Base-by-base conservation (phyloP, 2,329 filamentous ascomycete species). In the Cercospora berteroae region DNA sequence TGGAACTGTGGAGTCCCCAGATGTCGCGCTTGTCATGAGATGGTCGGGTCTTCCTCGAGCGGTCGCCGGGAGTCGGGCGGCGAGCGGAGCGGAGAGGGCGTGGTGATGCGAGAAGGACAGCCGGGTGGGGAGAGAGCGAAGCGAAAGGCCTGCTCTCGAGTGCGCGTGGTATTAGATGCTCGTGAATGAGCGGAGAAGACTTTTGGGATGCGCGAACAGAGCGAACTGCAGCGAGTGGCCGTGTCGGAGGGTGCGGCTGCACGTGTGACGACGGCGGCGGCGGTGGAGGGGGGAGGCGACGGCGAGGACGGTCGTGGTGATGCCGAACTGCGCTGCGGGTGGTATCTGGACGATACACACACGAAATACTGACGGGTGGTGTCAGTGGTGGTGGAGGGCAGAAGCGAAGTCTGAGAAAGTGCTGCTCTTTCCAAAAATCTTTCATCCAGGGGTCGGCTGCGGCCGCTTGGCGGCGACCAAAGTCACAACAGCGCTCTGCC, bases 1-100 rank as follows among this genome's bases (percentile, higher is more conserved):
- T 79, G 82, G 71, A 81, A 79, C 77, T 82, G 82, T 73, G 79
- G 73, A 82, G 81, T 82, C 81, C 78, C 81, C 80, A 78, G 84
- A 80, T 79, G 82, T 81, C 80, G 84, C 84, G 84, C 85, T 87
- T 81, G 83, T 88, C 87, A 89, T 88, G 85, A 86, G 84, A 84
- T 56, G 58, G 39, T 50, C 44, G 63, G 27, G 39, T 61, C 33
- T 52, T 65, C 33, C 65, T 63, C 60, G 65, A 64, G 65, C 60
- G 60, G 36, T 33, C 59, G 52, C 65, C 56, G 65, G 27, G 48
- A 16, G 29, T 33, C 48, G 62, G 39, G 58, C 48, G 57, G 57
- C 64, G 58, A 52, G 48, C 42, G 64, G 27, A 23, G 55, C 33
- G 27, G 29, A 25, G 23, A 13, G 62, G 12, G 29, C 52, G 29